Conservation (phyloP, 768 basidiomycete genomes). For the Hypholoma fasciculare region DNA sequence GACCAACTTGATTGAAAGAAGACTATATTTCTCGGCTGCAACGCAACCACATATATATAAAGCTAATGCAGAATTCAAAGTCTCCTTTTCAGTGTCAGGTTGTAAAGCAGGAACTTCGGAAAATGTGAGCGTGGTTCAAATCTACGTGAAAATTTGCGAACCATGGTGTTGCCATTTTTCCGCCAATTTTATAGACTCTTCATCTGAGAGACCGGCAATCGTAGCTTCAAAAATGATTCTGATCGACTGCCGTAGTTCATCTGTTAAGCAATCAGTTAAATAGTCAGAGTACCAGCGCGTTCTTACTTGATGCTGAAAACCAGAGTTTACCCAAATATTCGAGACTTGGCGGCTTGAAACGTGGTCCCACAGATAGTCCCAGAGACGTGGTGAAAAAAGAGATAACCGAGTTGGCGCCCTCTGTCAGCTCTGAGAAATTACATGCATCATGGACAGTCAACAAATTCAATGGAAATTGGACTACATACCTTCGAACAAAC, state of each 20-base stretch:
- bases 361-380: constrained; percentile 54
- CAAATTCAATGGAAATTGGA: background rate
- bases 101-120: constrained; percentile 60
- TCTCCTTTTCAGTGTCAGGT: constrained; percentile 60
- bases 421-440: constrained; percentile 56
- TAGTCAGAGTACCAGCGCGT: background rate
- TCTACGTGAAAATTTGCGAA: constrained; percentile 23
- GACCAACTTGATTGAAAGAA: constrained; percentile 70
- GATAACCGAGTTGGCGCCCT: constrained; percentile 70
- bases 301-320: constrained; percentile 73
- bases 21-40: constrained; percentile 75
- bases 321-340: constrained; percentile 73
- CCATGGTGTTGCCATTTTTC: constrained; percentile 67
- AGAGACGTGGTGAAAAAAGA: constrained; percentile 82
- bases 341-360: constrained; percentile 69
- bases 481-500: constrained; percentile 65
- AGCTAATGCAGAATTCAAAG: constrained; percentile 60
- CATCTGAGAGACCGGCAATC: constrained; percentile 65
- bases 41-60: constrained; percentile 83
- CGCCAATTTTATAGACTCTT: constrained; percentile 57
- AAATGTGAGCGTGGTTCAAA: background rate
- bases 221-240: constrained; percentile 78
- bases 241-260: constrained; percentile 76
- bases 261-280: constrained; percentile 32
- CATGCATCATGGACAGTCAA: constrained; percentile 2